phyloP scores from a whole-genome alignment of 2,329 filamentous ascomycete genomes.

The Mollisia scopiformis region DNA sequence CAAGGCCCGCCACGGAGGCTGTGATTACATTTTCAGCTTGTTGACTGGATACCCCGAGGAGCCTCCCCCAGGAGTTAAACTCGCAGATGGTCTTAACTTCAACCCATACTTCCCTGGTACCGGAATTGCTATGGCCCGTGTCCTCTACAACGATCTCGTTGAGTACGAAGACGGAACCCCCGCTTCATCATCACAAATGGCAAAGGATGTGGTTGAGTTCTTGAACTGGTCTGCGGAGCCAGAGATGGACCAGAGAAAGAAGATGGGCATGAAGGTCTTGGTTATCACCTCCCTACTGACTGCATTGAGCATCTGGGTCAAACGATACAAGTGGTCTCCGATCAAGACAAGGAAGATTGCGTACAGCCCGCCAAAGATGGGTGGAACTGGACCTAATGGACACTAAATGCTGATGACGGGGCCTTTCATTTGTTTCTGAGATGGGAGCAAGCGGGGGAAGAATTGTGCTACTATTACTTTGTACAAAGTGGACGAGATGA shows the following conservation, averaged over 20 bases:
- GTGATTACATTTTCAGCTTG: constrained; percentile 97
- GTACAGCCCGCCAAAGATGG: constrained; percentile 72
- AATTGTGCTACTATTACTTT: constrained; percentile 40
- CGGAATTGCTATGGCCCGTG: constrained; percentile 98
- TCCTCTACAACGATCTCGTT: constrained; percentile 94
- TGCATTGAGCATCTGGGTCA: constrained; percentile 92
- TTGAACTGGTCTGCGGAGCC: constrained; percentile 99
- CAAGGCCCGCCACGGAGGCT: constrained; percentile 97
- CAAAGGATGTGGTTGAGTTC: constrained; percentile 98
- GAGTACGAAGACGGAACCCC: constrained; percentile 98
- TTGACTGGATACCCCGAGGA: constrained; percentile 98
- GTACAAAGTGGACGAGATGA: constrained; percentile 32
- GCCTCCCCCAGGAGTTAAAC: constrained; percentile 82
- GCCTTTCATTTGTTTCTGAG: constrained; percentile 30
- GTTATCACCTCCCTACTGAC: constrained; percentile 78
- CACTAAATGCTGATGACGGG: constrained; percentile 25
- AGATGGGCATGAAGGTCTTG: constrained; percentile 98
- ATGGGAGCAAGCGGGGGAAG: constrained; percentile 20
- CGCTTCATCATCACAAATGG: constrained; percentile 97
- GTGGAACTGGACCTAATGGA: constrained; percentile 16
- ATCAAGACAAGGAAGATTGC: constrained; percentile 94
- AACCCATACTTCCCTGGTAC: constrained; percentile 99
- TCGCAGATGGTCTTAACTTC: constrained; percentile 95
- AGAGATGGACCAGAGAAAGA: constrained; percentile 99
- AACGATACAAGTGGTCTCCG: constrained; percentile 99